Evolutionary conservation across 2,329 filamentous ascomycete genomes (phyloP).

Genomic region (Coleophoma eucalyptorum): DNA sequence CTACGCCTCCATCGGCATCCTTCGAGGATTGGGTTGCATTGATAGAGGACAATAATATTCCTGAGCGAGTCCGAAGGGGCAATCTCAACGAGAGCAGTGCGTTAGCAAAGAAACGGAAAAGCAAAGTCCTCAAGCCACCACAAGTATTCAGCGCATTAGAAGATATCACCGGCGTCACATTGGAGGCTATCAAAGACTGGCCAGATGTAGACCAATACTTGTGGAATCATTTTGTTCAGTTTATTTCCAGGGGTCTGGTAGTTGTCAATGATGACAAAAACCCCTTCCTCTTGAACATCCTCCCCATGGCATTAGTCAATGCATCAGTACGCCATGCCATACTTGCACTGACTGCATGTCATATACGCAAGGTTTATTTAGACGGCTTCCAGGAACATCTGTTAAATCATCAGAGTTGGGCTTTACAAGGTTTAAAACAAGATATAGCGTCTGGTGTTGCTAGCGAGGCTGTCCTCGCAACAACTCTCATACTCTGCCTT

Average conservation of each 20-base stretch:
- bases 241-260: not conserved
- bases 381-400: not conserved
- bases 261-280: conserved; percentile 2
- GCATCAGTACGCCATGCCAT: not conserved
- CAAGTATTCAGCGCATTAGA: not conserved
- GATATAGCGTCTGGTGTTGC: not conserved
- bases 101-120: not conserved
- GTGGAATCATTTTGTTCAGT: conserved; percentile 1
- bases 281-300: not conserved
- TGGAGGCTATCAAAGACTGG: not conserved
- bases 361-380: not conserved
- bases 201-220: not conserved
- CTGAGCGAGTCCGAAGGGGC: not conserved
- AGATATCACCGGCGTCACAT: not conserved
- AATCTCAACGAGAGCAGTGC: not conserved
- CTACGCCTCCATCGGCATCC: not conserved
- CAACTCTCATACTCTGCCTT: not conserved
- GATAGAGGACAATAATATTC: not conserved
- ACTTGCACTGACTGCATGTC: not conserved
- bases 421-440: not conserved
- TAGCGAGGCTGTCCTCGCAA: not conserved
- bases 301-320: not conserved
- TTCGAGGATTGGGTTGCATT: not conserved
- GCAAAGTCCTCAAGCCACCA: not conserved
- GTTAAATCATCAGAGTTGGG: not conserved